These are phyloP conservation scores for Bipolaris cookei DNA, from an alignment of 2,329 filamentous ascomycete genomes.

Conservation along the genomic window DNA sequence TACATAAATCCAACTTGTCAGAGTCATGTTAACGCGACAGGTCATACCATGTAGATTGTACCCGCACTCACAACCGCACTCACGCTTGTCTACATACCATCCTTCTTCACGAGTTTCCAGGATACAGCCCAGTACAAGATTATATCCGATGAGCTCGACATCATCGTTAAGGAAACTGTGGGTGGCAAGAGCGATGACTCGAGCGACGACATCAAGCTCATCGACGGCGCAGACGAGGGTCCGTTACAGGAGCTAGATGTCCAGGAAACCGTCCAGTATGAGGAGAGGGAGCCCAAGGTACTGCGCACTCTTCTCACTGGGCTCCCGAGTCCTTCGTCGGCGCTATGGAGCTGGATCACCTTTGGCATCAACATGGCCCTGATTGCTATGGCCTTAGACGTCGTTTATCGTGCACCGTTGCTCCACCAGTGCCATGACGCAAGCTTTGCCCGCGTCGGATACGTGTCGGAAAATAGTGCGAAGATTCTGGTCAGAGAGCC, in stretches of 20 bases:
- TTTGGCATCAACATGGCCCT: constrained; percentile 75
- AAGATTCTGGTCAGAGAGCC: constrained; percentile 87
- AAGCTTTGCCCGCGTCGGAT: constrained; percentile 85
- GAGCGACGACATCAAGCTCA: constrained; percentile 41
- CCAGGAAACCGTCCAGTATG: constrained; percentile 66
- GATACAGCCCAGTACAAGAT: constrained; percentile 64
- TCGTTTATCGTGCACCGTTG: constrained; percentile 74
- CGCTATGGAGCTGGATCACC: constrained; percentile 69
- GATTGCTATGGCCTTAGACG: constrained; percentile 74
- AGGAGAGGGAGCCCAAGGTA: constrained; percentile 62
- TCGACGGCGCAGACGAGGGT: constrained; percentile 50
- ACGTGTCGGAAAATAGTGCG: constrained; percentile 80
- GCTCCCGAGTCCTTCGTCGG: constrained; percentile 73
- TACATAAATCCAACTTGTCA: no score
- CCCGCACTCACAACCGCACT: constrained; percentile 63
- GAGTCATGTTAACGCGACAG: constrained; percentile 13
- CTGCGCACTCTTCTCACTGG: constrained; percentile 76
- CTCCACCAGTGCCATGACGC: constrained; percentile 75
- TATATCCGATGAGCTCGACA: constrained; percentile 64
- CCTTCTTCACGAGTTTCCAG: constrained; percentile 66
- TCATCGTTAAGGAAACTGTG: constrained; percentile 51
- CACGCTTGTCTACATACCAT: constrained; percentile 69
- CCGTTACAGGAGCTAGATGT: constrained; percentile 60
- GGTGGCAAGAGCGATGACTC: constrained; percentile 43
- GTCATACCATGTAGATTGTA: constrained; percentile 40